Conservation (phyloP, 164 flowering plant genomes). For the Vitis riparia region DNA sequence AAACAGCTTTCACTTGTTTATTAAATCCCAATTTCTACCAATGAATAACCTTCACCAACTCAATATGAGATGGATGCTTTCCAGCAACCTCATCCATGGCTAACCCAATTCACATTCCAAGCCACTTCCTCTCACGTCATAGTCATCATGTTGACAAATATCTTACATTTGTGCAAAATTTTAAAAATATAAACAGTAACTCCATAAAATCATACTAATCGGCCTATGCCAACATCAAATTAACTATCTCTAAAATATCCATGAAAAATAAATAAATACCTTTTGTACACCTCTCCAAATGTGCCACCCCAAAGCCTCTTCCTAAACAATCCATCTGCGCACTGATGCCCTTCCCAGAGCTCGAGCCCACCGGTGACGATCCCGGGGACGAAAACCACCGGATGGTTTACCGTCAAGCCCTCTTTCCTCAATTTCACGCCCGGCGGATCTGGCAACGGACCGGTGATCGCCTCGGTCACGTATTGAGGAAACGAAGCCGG, state of each 20-base stretch:
- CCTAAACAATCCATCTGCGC: slow-evolving; percentile 79
- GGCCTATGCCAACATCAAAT: background rate
- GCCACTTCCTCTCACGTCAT: too few species aligned
- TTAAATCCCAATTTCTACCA: too few species aligned
- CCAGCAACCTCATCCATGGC: too few species aligned
- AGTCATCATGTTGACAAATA: too few species aligned
- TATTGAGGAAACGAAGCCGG: slow-evolving; percentile 86
- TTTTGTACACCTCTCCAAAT: slow-evolving; percentile 78
- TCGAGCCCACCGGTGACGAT: slow-evolving; percentile 89
- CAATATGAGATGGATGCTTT: too few species aligned
- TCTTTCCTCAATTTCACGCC: slow-evolving; percentile 73
- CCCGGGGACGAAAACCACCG: slow-evolving; percentile 90
- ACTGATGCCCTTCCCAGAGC: slow-evolving; percentile 82
- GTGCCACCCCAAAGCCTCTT: slow-evolving; percentile 92
- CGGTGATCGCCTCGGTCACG: slow-evolving; percentile 82
- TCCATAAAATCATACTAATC: background rate
- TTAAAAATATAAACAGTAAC: too few species aligned
- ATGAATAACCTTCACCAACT: too few species aligned
- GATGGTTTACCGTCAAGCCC: slow-evolving; percentile 68
- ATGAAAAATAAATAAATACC: slow-evolving; percentile 32
- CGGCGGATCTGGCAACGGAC: slow-evolving; percentile 83
- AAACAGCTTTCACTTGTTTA: too few species aligned
- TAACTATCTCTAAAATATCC: too few species aligned
- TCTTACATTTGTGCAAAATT: too few species aligned
- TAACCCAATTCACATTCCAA: too few species aligned